Conservation (phyloP, 179 eudicot species). For the Nepenthes alata region DNA sequence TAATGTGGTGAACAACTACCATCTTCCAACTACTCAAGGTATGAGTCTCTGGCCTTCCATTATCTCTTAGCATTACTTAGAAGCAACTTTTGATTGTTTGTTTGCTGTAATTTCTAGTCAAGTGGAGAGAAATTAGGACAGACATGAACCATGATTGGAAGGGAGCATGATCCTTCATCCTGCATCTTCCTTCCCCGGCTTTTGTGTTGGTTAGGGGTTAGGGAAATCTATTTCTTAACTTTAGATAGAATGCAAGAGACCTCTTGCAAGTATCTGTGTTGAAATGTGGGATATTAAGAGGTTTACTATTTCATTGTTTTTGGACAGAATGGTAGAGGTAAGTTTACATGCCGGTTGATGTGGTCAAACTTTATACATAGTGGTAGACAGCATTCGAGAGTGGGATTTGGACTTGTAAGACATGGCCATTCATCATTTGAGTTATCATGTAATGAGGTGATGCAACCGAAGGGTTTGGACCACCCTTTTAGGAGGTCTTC, state of each 20-base stretch:
- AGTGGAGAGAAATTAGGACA: background rate
- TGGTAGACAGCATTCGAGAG: no score
- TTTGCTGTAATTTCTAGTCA: background rate
- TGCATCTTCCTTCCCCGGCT: background rate
- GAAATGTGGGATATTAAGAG: background rate
- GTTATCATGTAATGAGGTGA: no score
- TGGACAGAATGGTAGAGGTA: no score
- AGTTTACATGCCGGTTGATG: no score
- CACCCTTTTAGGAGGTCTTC: no score
- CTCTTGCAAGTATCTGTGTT: background rate
- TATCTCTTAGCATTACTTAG: background rate
- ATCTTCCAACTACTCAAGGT: slow-evolving; percentile 48
- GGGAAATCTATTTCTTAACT: background rate
- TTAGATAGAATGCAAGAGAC: background rate
- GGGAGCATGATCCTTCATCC: background rate
- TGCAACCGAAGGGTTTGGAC: no score
- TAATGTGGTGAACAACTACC: slow-evolving; percentile 37
- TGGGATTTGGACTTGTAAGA: no score
- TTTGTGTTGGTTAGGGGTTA: no score
- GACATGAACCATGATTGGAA: background rate
- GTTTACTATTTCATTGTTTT: no score
- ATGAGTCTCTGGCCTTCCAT: slow-evolving; percentile 7
- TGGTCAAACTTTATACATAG: no score
- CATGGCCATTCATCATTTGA: no score
- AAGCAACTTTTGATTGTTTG: background rate